Base-by-base conservation (phyloP, 169 alveolate genomes). In the Cytauxzoon felis region DNA sequence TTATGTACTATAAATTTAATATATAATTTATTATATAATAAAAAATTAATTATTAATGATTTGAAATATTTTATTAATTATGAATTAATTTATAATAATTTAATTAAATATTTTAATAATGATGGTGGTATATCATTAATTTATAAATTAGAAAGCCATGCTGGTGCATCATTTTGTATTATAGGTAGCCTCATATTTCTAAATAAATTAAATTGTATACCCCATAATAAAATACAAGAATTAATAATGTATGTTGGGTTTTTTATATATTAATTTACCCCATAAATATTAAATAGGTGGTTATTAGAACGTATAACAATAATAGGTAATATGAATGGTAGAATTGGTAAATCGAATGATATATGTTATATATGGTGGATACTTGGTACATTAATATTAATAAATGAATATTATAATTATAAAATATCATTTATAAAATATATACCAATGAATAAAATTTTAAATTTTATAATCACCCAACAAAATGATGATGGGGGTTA, bases 311-410 rank as follows among this genome's bases (percentile, higher is more conserved):
- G 78, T 2, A 57, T 73, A 34, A 26, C 72, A 7, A 26, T 30
- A 19, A 42, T 32, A 26, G 86, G 86, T 11, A 89, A 87, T 5
- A 72, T 85, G 34, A 72, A 69, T n/a, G 91, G 91, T 13, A 43
- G 88, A 8, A 80, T 73, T 0, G 88, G 87, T 34, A 85, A 85
- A 47, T 43, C 78, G 6, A 78, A 73, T 42, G 91, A 85, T 42
- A 81, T 85, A 18, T 85, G 91, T 51, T 85, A 85, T 64, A 56
- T 87, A 21, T 85, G 81, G 79, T 85, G 91, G 91, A 49, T 69
- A 32, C 59, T 85, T 53, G 79, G 84, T 16, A 75, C 89, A 32
- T 56, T 85, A 33, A 54, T 51, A 21, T 23, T 76, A 40, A 6
- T 66, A 19, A 40, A 29, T 16, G 33, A 54, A 58, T 51, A 65